Evolutionary conservation across 108 stramenopile species (phyloP).

Genomic region (Fragilariopsis cylindrus): DNA sequence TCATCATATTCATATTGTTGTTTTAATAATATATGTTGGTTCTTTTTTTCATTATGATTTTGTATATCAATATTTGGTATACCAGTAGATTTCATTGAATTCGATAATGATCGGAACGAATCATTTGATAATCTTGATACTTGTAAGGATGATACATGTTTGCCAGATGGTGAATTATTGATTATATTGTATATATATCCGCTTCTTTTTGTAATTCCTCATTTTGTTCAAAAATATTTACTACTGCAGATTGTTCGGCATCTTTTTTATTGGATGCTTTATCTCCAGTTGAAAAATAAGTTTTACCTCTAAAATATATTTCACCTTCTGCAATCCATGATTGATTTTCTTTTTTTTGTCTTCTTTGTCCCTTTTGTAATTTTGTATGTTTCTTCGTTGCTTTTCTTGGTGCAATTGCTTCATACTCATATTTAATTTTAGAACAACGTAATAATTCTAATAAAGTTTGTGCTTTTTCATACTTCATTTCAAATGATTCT

Average conservation of each 20-base stretch:
- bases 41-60: no score
- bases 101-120: no score
- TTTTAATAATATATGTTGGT: no score
- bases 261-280: background rate
- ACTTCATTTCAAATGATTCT: background rate
- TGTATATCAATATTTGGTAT: no score
- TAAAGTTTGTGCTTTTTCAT: background rate
- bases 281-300: background rate
- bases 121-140: no score
- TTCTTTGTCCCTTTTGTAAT: background rate
- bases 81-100: no score
- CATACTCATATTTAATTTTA: background rate
- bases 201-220: background rate
- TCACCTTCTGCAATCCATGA: conserved; percentile 6
- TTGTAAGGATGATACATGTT: no score
- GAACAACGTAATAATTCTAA: conserved; percentile 3
- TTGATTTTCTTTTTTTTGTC: no score
- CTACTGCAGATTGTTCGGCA: background rate
- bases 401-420: background rate
- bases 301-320: background rate
- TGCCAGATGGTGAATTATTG: no score
- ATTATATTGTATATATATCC: no score
- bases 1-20: no score
- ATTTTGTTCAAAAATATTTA: background rate
- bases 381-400: background rate